phyloP scores from a whole-genome alignment of 306 rosid genomes.

The Castanospermum australe region DNA sequence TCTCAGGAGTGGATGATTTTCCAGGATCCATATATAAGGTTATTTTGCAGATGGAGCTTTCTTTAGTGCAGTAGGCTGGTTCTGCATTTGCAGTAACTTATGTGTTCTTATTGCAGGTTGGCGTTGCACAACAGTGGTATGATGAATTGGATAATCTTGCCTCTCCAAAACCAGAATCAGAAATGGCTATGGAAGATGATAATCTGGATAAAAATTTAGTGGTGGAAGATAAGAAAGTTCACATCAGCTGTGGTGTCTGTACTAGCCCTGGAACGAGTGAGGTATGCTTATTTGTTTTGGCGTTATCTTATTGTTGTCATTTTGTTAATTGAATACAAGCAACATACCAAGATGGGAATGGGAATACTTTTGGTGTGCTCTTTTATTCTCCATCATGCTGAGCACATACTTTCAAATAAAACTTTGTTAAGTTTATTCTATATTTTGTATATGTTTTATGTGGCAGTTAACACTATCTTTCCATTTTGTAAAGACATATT shows the following conservation, averaged over 20 bases:
- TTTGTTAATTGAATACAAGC: neutral
- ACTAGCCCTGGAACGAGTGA: conserved; percentile 94
- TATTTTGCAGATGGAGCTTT: neutral
- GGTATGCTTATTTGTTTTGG: conserved; percentile 44
- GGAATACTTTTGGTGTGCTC: no score
- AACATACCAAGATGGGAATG: neutral
- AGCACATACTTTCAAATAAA: no score
- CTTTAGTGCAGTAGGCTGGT: conserved; percentile 12
- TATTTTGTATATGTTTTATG: no score
- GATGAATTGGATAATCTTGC: conserved; percentile 77
- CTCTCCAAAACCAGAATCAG: conserved; percentile 49
- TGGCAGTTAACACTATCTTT: no score
- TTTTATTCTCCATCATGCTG: no score
- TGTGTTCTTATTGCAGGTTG: conserved; percentile 53
- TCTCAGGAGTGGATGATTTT: conserved; percentile 44
- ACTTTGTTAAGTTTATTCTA: no score
- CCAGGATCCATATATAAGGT: conserved; percentile 67
- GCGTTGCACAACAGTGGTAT: conserved; percentile 85
- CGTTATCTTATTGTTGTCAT: neutral
- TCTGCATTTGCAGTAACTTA: conserved; percentile 28
- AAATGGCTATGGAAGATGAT: conserved; percentile 39
- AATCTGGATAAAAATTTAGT: conserved; percentile 25
- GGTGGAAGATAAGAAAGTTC: conserved; percentile 42
- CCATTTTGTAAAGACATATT: no score
- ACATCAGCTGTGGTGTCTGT: conserved; percentile 46